Conservation (phyloP, 148 eudicot species). For the Limonium bicolor region DNA sequence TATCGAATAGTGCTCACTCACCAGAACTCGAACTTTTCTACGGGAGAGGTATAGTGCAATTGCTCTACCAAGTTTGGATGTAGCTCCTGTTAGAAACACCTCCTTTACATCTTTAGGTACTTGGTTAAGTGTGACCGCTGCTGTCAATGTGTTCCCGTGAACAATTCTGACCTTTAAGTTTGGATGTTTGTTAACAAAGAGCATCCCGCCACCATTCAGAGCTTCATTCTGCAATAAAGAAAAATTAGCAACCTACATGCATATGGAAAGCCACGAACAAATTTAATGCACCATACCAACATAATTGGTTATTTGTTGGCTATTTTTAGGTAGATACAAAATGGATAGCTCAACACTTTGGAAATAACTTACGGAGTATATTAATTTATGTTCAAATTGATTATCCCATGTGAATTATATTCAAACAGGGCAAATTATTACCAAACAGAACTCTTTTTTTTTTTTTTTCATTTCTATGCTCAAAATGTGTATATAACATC, state of each 20-base stretch:
- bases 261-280: background rate
- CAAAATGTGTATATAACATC: too few species aligned
- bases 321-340: background rate
- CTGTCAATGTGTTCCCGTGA: constrained; percentile 72
- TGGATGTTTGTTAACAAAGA: constrained; percentile 66
- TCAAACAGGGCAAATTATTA: too few species aligned
- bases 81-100: constrained; percentile 63
- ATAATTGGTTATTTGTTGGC: background rate
- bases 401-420: too few species aligned
- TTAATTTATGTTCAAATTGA: too few species aligned
- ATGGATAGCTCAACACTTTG: too few species aligned
- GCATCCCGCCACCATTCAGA: constrained; percentile 63
- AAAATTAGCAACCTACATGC: too few species aligned
- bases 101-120: constrained; percentile 35
- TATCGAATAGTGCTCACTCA: too few species aligned
- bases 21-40: constrained; percentile 43
- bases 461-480: too few species aligned
- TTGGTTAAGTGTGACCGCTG: constrained; percentile 56
- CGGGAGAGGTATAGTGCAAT: constrained; percentile 62
- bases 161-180: constrained; percentile 57
- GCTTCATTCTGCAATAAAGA: constrained; percentile 48
- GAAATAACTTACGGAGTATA: too few species aligned
- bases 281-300: background rate
- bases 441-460: too few species aligned
- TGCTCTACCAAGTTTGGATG: constrained; percentile 74